Evolutionary conservation across 169 alveolate genomes (phyloP).

Genomic region (Miamiensis avidus): DNA sequence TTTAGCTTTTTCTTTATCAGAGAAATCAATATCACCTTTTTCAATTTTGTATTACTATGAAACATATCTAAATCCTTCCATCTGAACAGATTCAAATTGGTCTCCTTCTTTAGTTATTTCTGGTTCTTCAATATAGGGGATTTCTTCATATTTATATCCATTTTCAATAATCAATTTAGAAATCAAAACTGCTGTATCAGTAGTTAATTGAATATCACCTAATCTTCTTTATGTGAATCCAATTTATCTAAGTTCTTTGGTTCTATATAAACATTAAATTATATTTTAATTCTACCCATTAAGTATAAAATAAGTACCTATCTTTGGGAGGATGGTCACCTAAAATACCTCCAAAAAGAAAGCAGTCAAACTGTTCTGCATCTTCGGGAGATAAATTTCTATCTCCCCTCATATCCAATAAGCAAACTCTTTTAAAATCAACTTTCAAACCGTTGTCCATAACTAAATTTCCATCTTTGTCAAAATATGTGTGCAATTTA

Average conservation of each 20-base stretch:
- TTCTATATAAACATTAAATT: slow-evolving; percentile 2
- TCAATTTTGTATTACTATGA: slow-evolving; percentile 6
- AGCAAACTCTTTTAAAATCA: slow-evolving; percentile 18
- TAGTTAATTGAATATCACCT: slow-evolving; percentile 45
- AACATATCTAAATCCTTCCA: slow-evolving; percentile 33
- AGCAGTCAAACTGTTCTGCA: slow-evolving; percentile 31
- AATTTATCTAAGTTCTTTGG: slow-evolving; percentile 37
- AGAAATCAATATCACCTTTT: neutral
- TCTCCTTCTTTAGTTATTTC: slow-evolving; percentile 11
- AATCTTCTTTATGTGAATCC: slow-evolving; percentile 31
- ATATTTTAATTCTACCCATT: neutral
- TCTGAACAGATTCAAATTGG: slow-evolving; percentile 1
- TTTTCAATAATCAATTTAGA: slow-evolving; percentile 41
- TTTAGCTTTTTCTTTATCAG: neutral
- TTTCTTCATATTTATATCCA: slow-evolving; percentile 9
- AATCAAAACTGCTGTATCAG: slow-evolving; percentile 50
- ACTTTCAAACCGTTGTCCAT: slow-evolving; percentile 13
- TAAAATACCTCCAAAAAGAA: slow-evolving; percentile 53
- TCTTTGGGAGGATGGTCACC: slow-evolving; percentile 64
- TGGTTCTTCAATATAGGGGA: slow-evolving; percentile 25
- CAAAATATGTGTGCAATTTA: slow-evolving; percentile 8
- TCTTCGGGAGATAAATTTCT: slow-evolving; percentile 37
- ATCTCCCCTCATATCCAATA: slow-evolving; percentile 59
- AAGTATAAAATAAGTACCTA: neutral
- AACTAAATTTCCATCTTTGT: neutral